These are phyloP conservation scores for Biscogniauxia sp. DNA, from an alignment of 2,329 filamentous ascomycete genomes.

Conservation along the genomic window DNA sequence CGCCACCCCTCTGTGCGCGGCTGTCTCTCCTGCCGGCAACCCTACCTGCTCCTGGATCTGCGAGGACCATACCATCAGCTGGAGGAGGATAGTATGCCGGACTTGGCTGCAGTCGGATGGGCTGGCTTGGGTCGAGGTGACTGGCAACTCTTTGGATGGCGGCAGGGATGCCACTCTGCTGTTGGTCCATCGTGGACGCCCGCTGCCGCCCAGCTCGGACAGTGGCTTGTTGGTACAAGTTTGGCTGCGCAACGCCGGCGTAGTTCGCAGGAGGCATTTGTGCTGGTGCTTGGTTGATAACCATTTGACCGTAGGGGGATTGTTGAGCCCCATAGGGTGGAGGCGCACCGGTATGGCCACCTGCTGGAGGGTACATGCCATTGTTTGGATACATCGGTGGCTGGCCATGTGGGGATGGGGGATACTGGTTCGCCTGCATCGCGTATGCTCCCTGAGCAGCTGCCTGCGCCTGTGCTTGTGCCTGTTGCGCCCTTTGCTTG, in stretches of 20 bases:
- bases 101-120: slow-evolving; percentile 90
- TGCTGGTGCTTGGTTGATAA: slow-evolving; percentile 63
- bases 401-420: slow-evolving; percentile 43
- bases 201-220: slow-evolving; percentile 79
- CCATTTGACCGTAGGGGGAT: slow-evolving; percentile 70
- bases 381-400: slow-evolving; percentile 79
- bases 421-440: slow-evolving; percentile 48
- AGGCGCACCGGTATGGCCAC: slow-evolving; percentile 58
- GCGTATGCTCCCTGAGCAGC: slow-evolving; percentile 66
- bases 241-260: slow-evolving; percentile 48
- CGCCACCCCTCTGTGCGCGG: slow-evolving; percentile 58
- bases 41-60: slow-evolving; percentile 56
- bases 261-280: slow-evolving; percentile 68
- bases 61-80: slow-evolving; percentile 71
- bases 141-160: slow-evolving; percentile 93
- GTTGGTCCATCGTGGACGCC: slow-evolving; percentile 94
- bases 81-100: slow-evolving; percentile 96
- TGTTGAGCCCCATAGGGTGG: slow-evolving; percentile 77
- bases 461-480: slow-evolving; percentile 67
- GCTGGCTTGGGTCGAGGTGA: slow-evolving; percentile 90
- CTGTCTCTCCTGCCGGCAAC: slow-evolving; percentile 71
- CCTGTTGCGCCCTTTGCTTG: slow-evolving; percentile 79
- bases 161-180: slow-evolving; percentile 87
- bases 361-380: slow-evolving; percentile 70
- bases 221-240: slow-evolving; percentile 73